Percentiles rank a stretch among this genome's conserved stretches.
Evolutionary conservation across 2,329 filamentous ascomycete species (phyloP).

Genomic region (Alternaria burnsii): DNA sequence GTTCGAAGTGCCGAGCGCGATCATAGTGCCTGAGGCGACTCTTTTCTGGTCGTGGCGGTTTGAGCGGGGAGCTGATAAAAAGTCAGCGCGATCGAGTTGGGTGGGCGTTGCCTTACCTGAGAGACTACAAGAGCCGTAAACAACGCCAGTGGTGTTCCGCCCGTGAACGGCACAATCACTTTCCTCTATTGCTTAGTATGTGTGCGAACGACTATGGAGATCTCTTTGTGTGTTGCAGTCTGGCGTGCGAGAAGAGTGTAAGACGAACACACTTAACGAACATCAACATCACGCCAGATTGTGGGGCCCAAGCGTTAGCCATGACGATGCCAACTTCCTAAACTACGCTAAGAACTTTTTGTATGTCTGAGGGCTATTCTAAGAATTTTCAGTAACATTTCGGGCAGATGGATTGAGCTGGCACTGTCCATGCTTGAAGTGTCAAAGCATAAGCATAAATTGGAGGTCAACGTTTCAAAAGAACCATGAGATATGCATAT

Average conservation of each 20-base stretch:
- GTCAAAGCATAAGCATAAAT: neutral
- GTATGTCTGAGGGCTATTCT: neutral
- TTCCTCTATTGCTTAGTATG: neutral
- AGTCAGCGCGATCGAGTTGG: neutral
- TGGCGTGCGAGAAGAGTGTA: neutral
- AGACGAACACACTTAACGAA: neutral
- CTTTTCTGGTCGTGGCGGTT: neutral
- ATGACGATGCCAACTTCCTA: neutral
- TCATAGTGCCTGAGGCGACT: neutral
- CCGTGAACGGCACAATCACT: neutral
- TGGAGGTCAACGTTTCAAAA: neutral
- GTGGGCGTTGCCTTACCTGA: neutral
- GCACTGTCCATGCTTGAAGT: neutral
- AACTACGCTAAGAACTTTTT: neutral
- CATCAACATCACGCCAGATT: neutral
- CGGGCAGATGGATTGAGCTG: too few relatives aligned
- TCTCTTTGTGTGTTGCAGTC: neutral
- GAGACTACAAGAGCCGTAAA: neutral
- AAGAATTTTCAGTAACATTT: too few relatives aligned
- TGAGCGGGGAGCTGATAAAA: neutral
- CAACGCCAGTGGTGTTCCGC: neutral
- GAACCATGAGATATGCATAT: neutral
- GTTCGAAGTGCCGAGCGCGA: neutral
- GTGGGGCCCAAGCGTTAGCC: neutral
- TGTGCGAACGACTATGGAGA: neutral